A percentile compares a stretch with the other conserved stretches of the same genome.
phyloP scores from a whole-genome alignment of 176 grass and related monocot genomes.

The Microstegium vimineum region DNA sequence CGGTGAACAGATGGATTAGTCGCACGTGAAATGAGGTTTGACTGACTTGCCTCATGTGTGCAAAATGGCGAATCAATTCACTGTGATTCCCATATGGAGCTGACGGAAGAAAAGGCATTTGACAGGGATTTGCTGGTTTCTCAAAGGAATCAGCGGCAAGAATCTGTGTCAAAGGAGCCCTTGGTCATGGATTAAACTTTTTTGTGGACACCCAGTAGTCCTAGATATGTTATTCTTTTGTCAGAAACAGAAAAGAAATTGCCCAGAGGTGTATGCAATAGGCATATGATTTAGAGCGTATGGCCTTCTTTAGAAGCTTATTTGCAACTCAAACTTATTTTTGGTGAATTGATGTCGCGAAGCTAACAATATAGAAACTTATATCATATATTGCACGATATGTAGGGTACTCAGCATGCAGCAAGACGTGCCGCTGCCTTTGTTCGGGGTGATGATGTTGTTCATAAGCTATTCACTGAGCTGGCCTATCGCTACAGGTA shows the following conservation, averaged over 20 bases:
- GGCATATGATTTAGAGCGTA: neutral
- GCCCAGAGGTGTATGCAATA: neutral
- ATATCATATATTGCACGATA: neutral
- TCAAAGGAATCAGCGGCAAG: neutral
- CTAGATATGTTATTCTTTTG: neutral
- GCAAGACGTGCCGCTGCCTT: slow-evolving; percentile 66
- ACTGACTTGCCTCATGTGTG: neutral
- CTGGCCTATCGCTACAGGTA: slow-evolving; percentile 90
- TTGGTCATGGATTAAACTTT: neutral
- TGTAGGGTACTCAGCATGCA: slow-evolving; percentile 71
- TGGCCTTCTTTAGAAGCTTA: neutral
- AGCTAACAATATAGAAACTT: neutral
- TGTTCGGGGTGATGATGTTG: slow-evolving; percentile 91
- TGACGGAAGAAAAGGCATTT: neutral
- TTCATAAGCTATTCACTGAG: slow-evolving; percentile 95
- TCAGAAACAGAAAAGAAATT: neutral
- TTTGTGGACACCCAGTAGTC: neutral
- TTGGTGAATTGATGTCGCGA: neutral
- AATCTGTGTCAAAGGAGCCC: neutral
- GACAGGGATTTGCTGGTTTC: neutral
- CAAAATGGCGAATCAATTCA: neutral
- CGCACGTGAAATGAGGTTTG: too few relatives aligned
- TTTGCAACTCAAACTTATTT: neutral
- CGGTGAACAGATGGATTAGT: neutral
- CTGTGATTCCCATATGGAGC: neutral